Evolutionary conservation across 257 asterid genomes (phyloP).

Genomic region (Solanum ahanhuiri): DNA sequence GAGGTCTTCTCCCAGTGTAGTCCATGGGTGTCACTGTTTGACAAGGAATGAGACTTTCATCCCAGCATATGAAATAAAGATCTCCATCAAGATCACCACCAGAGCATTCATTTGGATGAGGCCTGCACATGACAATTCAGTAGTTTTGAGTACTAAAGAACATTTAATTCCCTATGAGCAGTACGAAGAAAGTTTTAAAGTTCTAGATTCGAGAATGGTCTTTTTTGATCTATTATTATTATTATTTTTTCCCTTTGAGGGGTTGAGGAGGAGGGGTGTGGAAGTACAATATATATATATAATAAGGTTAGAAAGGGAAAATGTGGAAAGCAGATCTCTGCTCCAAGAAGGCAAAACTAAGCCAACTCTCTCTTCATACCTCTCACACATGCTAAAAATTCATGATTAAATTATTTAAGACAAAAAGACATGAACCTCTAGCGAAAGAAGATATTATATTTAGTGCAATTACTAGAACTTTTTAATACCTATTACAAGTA

Average conservation of each 20-base stretch:
- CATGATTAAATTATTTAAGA: not conserved
- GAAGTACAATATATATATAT: not conserved
- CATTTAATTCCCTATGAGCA: not conserved
- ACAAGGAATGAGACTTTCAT: conserved; percentile 49
- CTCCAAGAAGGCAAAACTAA: not conserved
- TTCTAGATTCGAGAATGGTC: not conserved
- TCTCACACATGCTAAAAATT: not conserved
- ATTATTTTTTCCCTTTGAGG: not conserved
- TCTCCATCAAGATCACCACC: conserved; percentile 99
- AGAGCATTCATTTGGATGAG: conserved; percentile 97
- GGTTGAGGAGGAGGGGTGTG: not conserved
- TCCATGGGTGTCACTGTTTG: conserved; percentile 82
- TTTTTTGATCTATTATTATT: not conserved
- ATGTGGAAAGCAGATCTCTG: not conserved
- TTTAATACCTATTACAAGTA: not conserved
- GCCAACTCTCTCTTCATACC: not conserved
- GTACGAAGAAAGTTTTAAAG: not conserved
- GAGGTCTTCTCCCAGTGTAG: conserved; percentile 76
- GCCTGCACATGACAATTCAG: conserved; percentile 40
- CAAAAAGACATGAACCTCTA: not conserved
- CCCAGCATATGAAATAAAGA: conserved; percentile 89
- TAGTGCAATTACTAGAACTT: not conserved
- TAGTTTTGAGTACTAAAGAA: not conserved
- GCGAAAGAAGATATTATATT: not conserved
- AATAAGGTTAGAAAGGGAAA: not conserved